phyloP scores from a whole-genome alignment of 345 rosid genomes.

The Odontarrhena argentea region DNA sequence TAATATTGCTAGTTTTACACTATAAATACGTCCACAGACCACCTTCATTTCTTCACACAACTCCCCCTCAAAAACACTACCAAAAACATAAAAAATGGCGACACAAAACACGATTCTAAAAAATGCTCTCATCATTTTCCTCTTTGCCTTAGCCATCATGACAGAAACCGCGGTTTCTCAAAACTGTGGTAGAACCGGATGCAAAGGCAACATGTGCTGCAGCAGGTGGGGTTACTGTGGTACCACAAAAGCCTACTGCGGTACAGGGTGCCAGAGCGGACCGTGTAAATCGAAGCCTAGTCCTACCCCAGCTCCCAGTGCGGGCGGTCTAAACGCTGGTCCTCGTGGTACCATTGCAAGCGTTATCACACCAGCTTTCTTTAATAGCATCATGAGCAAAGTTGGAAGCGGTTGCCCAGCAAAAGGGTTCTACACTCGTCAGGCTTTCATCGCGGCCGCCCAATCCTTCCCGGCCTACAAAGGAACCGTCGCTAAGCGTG shows the following conservation, averaged over 20 bases:
- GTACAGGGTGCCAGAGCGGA: constrained; percentile 41
- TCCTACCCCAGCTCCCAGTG: constrained; percentile 35
- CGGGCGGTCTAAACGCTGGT: constrained; percentile 38
- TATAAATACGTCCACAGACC: constrained; percentile 27
- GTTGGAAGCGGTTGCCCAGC: constrained; percentile 47
- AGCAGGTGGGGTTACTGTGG: constrained; percentile 44
- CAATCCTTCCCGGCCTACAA: constrained; percentile 39
- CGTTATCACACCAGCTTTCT: constrained; percentile 51
- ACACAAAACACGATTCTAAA: constrained; percentile 2
- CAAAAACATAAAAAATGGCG: constrained; percentile 15
- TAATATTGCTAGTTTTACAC: constrained; percentile 1
- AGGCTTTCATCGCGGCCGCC: constrained; percentile 40
- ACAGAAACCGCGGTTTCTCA: constrained; percentile 36
- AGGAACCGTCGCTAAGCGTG: constrained; percentile 52
- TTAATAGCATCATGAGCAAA: constrained; percentile 47
- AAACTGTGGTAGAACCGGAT: constrained; percentile 35
- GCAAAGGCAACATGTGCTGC: constrained; percentile 41
- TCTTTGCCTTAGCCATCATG: constrained; percentile 28
- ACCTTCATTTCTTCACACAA: constrained; percentile 20
- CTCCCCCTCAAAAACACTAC: constrained; percentile 15
- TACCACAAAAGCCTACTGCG: constrained; percentile 36
- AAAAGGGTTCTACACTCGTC: constrained; percentile 53
- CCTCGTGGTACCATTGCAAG: constrained; percentile 44
- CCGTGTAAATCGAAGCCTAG: constrained; percentile 36
- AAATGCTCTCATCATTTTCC: constrained; percentile 28